Base-by-base conservation (phyloP, 2,329 filamentous ascomycete species). In the Coniella vitis region DNA sequence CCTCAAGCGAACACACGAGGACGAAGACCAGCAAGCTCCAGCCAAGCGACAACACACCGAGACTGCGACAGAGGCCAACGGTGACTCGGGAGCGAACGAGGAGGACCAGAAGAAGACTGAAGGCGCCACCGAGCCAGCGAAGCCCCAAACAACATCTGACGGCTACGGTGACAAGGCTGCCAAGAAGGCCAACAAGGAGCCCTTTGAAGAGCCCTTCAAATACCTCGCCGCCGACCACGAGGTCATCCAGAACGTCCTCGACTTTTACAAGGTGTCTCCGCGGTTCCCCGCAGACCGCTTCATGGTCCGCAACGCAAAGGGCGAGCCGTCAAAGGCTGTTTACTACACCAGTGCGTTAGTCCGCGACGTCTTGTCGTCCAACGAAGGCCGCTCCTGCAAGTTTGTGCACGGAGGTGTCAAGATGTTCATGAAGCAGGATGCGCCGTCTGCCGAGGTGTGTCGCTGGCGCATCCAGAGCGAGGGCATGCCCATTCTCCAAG, bases 341-440 rank as follows among this genome's bases (percentile, higher is more conserved):
- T 98, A 98, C 76, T 98, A 97, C 73, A 94, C 90, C 10, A 90
- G 86, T 32, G 79, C 81, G 4, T 76, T 97, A 12, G 85, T 89
- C 19, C 86, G 90, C 29, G 86, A 91, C 56, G 93, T 98, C 47
- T 76, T 98, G 3, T 79, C 76, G 4, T 78, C 85, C 62, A 98
- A 98, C 64, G 90, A 96, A 66, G 87, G 89, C 38, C 84, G 86
- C 22, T 90, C 90, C 39, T 84, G 97, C 67, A 95, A 93, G 65
- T 95, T 98, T 63, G 87, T 98, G 43, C 93, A 98, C 68, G 91
- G 86, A 44, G 93, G 93, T 55, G 90, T 98, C 31, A 95, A 95
- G 71, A 97, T 97, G 89, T 98, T 95, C 65, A 93, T 97, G 74
- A 95, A 95, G 73, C 91, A 97, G 66, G 90, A 96, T 61, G 86